Evolutionary conservation across 306 rosid species (phyloP).

Genomic region (Trichosanthes cucumerina): DNA sequence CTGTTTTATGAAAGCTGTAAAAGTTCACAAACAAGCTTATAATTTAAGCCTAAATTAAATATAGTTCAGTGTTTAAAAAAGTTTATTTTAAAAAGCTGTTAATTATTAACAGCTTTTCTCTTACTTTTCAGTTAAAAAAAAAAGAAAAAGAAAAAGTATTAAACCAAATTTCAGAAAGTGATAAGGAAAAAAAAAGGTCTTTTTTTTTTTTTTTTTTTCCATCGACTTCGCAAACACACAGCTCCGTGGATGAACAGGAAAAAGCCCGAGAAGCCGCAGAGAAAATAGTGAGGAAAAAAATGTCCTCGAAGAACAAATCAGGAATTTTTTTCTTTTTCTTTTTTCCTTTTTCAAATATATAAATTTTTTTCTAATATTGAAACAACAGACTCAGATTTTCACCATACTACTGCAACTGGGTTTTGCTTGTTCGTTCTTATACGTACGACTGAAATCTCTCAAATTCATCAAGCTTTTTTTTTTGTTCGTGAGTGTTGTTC

Average conservation of each 20-base stretch:
- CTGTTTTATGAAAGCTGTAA: too few species aligned
- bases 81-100: not conserved
- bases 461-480: not conserved
- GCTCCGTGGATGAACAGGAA: not conserved
- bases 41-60: too few species aligned
- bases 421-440: not conserved
- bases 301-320: not conserved
- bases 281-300: not conserved
- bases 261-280: not conserved
- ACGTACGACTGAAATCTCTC: not conserved
- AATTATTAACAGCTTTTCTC: not conserved
- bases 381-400: not conserved
- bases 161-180: not conserved
- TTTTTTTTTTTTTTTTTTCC: not conserved
- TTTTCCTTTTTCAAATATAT: not conserved
- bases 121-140: not conserved
- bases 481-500: not conserved
- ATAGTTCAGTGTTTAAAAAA: not conserved
- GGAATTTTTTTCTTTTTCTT: not conserved
- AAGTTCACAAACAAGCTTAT: too few species aligned
- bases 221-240: not conserved
- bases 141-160: not conserved
- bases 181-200: not conserved
- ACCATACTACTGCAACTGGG: not conserved
- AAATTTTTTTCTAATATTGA: not conserved